These are phyloP conservation scores for Gloeopeniophorella convolvens DNA, from an alignment of 768 basidiomycete genomes.

Conservation along the genomic window DNA sequence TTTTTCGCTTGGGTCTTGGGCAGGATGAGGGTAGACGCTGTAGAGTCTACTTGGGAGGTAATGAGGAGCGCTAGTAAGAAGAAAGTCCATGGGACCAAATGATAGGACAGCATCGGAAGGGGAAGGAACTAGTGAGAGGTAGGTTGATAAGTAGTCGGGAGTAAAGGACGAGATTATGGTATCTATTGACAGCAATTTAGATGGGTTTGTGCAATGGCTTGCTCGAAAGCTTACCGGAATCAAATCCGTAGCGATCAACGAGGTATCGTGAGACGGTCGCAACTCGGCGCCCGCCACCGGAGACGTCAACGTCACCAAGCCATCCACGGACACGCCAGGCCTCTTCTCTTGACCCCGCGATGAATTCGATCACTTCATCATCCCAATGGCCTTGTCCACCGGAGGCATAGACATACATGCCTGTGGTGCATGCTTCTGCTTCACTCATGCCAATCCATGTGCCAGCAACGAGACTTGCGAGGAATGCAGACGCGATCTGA, in stretches of 20 bases:
- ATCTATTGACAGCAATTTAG: slow-evolving; percentile 36
- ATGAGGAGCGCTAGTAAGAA: slow-evolving; percentile 70
- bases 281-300: slow-evolving; percentile 54
- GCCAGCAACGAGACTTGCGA: slow-evolving; percentile 65
- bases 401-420: slow-evolving; percentile 60
- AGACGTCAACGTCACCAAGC: slow-evolving; percentile 76
- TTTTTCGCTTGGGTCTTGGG: slow-evolving; percentile 68
- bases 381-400: slow-evolving; percentile 62
- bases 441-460: slow-evolving; percentile 68
- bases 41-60: slow-evolving; percentile 72
- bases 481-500: slow-evolving; percentile 70
- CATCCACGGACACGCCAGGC: slow-evolving; percentile 65
- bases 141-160: slow-evolving; percentile 66
- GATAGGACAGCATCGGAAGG: slow-evolving; percentile 69
- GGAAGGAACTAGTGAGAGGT: slow-evolving; percentile 70
- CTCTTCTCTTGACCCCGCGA: slow-evolving; percentile 71
- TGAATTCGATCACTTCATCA: slow-evolving; percentile 67
- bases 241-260: slow-evolving; percentile 76
- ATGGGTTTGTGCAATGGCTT: neutral
- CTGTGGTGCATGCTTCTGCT: slow-evolving; percentile 71
- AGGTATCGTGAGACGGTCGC: slow-evolving; percentile 70
- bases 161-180: slow-evolving; percentile 72
- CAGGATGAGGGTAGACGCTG: slow-evolving; percentile 73
- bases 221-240: slow-evolving; percentile 43
- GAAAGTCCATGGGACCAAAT: slow-evolving; percentile 74